Base-by-base conservation (phyloP, 805 yeast genomes). In the Candida berthetii region DNA sequence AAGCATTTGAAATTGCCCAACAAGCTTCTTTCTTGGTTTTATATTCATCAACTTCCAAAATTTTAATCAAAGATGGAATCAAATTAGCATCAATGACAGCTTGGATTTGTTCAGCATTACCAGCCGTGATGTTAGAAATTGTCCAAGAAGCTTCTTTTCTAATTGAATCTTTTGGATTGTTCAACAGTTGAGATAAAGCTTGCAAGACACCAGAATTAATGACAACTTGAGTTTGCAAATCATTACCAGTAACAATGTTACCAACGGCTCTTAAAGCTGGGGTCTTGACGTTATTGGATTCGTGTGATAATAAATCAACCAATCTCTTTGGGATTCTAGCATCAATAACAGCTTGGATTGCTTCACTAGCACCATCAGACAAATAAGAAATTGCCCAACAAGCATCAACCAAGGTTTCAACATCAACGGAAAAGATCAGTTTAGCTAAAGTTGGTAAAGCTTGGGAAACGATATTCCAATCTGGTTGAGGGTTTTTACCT, bases 141-240 rank as follows among this genome's bases (percentile, higher is more conserved):
- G 99, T 91, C 99, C 99, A 93, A 71, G 99, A 89, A 5, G 98
- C 96, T 71, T 93, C 99, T 64, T 93, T 93, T 60, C 93, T 82
- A 53, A 93, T 84, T 15, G 93, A 79, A 64, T 93, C 99, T 71
- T 90, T 89, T 45, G 87, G 79, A 27, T 95, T 85, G 48, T 78
- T 71, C 55, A 93, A 74, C 50, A 93, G 73, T 37, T 85, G 86
- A 40, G 82, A 80, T 48, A 93, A 72, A 17, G 96, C 96, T 29
- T 85, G 80, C 55, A 93, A 72, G 13, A 91, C 96, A 47, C 97
- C 96, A 31, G 89, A 80, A 63, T 93, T 91, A 55, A 93, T 86
- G 38, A 91, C 91, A 43, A 87, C 81, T 67, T 93, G 99, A 18
- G 99, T 93, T 72, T 93, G 98, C 47, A 81, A 60, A 63, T 93